Base-by-base conservation (phyloP, 306 rosid genomes). In the Heteromeles arbutifolia region DNA sequence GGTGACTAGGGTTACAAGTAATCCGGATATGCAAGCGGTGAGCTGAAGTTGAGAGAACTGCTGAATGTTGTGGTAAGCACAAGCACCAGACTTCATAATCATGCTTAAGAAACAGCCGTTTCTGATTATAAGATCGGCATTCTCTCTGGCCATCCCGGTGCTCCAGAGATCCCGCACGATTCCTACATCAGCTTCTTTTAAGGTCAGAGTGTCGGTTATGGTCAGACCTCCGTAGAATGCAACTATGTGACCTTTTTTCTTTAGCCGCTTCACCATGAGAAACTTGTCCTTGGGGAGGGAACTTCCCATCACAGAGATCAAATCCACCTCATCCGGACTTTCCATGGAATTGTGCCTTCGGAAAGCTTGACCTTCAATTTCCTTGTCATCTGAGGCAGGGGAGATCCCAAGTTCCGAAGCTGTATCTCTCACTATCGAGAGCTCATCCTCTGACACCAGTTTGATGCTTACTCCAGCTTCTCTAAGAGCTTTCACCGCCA, bases 361-460 rank as follows among this genome's bases (percentile, higher is more conserved):
- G 69, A 86, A 37, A 28, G 44, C 70, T 69, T 53, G 59, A 29
- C 89, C 96, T 77, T 78, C 81, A n/a, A 71, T 41, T 26, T 15
- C 63, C 59, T 0, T 5, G 37, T 50, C 70, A 13, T 52, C 8
- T 58, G 80, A 26, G 19, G n/a, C 67, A 7, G 62, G 63, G 25
- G 3, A 5, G 31, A 89, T 61, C 77, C 83, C 90, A 18, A 92
- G 85, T 45, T 65, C 86, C 74, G 26, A 32, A 78, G 91, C 96
- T 25, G 69, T 78, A 32, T 15, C 71, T 63, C 3, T 78, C 79
- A 43, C 85, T 72, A 1, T 43, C 39, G 74, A 18, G 59, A 73
- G 83, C 45, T 81, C 90, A 79, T 90, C 93, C 68, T 83, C 90
- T 3, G 96, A 92, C 3, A 83, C 83, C 72, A 92, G 28, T 69